These are phyloP conservation scores for Exophiala sideris DNA, from an alignment of 2,329 filamentous ascomycete species.

Conservation along the genomic window DNA sequence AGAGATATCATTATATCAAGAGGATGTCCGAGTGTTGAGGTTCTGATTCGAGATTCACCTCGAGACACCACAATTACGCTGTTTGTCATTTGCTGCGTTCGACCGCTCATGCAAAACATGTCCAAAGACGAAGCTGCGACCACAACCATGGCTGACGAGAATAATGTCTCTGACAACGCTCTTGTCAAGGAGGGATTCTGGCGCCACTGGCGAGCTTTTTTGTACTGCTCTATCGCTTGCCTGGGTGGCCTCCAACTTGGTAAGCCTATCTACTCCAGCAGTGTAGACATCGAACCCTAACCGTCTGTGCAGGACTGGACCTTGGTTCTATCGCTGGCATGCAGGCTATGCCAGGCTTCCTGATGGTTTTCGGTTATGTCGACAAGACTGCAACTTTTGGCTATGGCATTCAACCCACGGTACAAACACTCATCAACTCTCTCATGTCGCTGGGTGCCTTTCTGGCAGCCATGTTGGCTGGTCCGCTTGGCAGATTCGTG, in stretches of 20 bases:
- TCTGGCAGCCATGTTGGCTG: slow-evolving; percentile 37
- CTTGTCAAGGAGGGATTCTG: not conserved
- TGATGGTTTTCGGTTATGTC: slow-evolving; percentile 48
- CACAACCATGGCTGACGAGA: not conserved
- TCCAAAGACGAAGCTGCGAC: not conserved
- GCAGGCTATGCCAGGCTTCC: slow-evolving; percentile 47
- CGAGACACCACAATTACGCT: not conserved
- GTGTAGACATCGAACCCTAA: not conserved
- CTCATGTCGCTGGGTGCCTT: slow-evolving; percentile 46
- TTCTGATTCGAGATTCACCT: not conserved
- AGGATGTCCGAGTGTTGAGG: not conserved
- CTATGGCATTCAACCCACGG: slow-evolving; percentile 35
- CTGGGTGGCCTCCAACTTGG: not conserved
- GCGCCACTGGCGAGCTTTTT: not conserved
- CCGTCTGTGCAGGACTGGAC: not conserved
- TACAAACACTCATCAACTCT: slow-evolving; percentile 50
- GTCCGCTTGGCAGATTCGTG: slow-evolving; percentile 37
- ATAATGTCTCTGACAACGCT: not conserved
- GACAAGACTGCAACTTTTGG: slow-evolving; percentile 33
- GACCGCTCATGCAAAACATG: not conserved
- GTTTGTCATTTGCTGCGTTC: not conserved
- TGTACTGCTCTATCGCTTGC: not conserved
- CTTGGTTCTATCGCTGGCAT: slow-evolving; percentile 7
- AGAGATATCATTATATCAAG: no score
- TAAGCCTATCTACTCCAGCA: not conserved